A percentile compares a stretch with the other conserved stretches of the same genome.
Evolutionary conservation across 768 basidiomycete genomes (phyloP).

Genomic region (Lactarius pseudohatsudake): DNA sequence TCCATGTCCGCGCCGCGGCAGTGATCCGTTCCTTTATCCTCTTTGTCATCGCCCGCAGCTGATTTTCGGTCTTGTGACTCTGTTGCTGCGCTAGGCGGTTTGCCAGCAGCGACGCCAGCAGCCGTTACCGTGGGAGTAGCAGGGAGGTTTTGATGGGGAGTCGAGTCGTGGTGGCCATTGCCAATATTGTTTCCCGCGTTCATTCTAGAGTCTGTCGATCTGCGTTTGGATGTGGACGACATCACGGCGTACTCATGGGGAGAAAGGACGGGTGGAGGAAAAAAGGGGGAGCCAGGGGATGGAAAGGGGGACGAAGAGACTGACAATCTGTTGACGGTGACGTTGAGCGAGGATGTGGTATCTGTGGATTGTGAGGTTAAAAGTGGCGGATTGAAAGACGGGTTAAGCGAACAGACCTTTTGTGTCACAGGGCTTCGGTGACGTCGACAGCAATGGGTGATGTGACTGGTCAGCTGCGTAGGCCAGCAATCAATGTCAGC

Average conservation of each 20-base stretch:
- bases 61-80: not conserved
- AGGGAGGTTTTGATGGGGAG: conserved; percentile 4
- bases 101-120: not conserved
- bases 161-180: conserved; percentile 23
- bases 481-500: too few species aligned
- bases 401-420: too few species aligned
- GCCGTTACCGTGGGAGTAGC: too few species aligned
- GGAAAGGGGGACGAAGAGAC: conserved; percentile 50
- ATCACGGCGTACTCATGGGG: conserved; percentile 67
- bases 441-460: too few species aligned
- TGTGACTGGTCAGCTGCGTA: too few species aligned
- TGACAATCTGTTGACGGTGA: conserved; percentile 41
- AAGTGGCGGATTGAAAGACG: too few species aligned
- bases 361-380: too few species aligned
- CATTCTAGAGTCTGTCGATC: conserved; percentile 25
- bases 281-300: conserved; percentile 64
- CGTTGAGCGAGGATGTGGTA: too few species aligned
- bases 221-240: conserved; percentile 37
- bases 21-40: not conserved
- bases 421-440: too few species aligned
- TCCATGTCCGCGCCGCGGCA: not conserved
- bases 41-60: not conserved
- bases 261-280: conserved; percentile 65
- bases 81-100: not conserved
- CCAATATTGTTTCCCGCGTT: conserved; percentile 24